Percentiles rank a stretch among this genome's conserved stretches.
phyloP scores from a whole-genome alignment of 352 stramenopile species.

The Pythium monospermum region DNA sequence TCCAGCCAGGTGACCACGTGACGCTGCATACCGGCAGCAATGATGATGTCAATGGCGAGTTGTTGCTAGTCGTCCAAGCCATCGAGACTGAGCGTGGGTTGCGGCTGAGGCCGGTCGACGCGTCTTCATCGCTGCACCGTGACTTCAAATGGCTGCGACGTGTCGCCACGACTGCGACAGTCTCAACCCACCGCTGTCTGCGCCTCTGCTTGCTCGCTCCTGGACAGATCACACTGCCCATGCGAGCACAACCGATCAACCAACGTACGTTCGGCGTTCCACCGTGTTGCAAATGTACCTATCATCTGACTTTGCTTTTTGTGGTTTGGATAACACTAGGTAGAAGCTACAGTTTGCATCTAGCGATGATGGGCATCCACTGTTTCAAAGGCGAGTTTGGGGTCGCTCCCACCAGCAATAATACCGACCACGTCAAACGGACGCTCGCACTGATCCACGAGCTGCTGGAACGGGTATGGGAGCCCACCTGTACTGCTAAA shows the following conservation, averaged over 20 bases:
- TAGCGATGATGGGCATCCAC: slow-evolving; percentile 15
- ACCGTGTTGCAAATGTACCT: too few species aligned
- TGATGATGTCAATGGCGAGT: neutral
- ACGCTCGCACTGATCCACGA: slow-evolving; percentile 4
- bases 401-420: slow-evolving; percentile 11
- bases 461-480: slow-evolving; percentile 10
- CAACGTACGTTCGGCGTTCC: too few species aligned
- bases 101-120: too few species aligned
- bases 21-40: neutral
- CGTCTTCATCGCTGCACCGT: neutral
- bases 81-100: neutral
- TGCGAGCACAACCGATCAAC: neutral
- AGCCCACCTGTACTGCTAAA: neutral
- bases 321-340: neutral
- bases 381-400: slow-evolving; percentile 20
- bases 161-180: slow-evolving; percentile 1
- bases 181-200: neutral
- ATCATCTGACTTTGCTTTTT: neutral
- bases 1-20: slow-evolving; percentile 13
- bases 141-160: slow-evolving; percentile 6
- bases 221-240: slow-evolving; percentile 11
- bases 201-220: slow-evolving; percentile 19
- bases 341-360: slow-evolving; percentile 13
- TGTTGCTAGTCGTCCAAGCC: slow-evolving; percentile 1
- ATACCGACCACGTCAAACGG: slow-evolving; percentile 15